Conservation (phyloP, 441 rosid genomes). For the Sinapis alba region DNA sequence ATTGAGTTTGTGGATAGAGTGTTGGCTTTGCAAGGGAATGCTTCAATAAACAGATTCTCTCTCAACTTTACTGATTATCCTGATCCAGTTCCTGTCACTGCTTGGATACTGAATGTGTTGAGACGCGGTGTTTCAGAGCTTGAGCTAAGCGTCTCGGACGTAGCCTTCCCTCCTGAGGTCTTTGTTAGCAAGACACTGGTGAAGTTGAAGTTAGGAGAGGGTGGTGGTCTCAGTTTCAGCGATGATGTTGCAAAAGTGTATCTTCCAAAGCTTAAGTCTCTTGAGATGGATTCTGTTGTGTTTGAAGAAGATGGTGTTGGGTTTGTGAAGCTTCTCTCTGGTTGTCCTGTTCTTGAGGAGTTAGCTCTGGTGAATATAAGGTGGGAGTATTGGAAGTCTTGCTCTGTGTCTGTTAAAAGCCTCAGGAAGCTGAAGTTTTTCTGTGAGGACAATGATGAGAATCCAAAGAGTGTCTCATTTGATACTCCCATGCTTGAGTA, state of each 20-base stretch:
- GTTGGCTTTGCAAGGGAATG: constrained; percentile 13
- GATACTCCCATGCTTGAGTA: constrained; percentile 15
- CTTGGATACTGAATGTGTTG: background rate
- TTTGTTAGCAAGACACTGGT: constrained; percentile 16
- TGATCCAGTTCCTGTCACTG: background rate
- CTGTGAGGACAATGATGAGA: background rate
- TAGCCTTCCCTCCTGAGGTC: background rate
- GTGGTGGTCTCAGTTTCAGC: background rate
- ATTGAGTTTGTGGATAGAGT: constrained; percentile 13
- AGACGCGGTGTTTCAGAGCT: constrained; percentile 14
- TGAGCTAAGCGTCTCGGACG: background rate
- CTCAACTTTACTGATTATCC: background rate
- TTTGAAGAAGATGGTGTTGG: background rate
- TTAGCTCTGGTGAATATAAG: background rate
- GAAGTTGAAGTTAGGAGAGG: background rate
- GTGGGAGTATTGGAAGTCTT: background rate
- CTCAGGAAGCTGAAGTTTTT: constrained; percentile 3
- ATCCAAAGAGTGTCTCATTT: constrained; percentile 9
- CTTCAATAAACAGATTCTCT: background rate
- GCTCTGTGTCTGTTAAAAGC: background rate
- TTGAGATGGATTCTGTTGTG: background rate
- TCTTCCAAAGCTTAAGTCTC: constrained; percentile 27
- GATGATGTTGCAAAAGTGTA: background rate
- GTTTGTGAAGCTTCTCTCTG: constrained; percentile 12
- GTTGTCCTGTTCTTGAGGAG: constrained; percentile 22